Evolutionary conservation across 169 alveolate species (phyloP).

Genomic region (Plasmodium yoelii): DNA sequence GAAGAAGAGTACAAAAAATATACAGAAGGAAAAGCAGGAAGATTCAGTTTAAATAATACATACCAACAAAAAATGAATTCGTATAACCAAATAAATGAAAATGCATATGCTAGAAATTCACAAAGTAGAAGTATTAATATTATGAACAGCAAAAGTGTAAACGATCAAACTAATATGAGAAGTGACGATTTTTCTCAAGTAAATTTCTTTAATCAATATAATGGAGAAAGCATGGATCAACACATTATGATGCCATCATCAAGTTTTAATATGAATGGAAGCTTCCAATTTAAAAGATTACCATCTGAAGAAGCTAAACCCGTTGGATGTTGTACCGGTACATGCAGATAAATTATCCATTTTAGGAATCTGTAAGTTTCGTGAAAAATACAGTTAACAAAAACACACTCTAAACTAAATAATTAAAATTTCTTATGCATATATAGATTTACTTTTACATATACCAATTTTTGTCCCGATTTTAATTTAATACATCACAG

Average conservation of each 20-base stretch:
- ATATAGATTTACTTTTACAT: no score
- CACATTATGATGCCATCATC: constrained; percentile 47
- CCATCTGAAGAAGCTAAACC: constrained; percentile 76
- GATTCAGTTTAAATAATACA: constrained; percentile 19
- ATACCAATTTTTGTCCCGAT: neutral
- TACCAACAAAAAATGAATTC: constrained; percentile 39
- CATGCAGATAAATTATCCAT: constrained; percentile 30
- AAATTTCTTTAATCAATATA: constrained; percentile 39
- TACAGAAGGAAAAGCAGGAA: constrained; percentile 6
- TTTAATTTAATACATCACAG: neutral
- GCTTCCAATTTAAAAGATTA: constrained; percentile 61
- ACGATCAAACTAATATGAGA: constrained; percentile 34
- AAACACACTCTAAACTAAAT: constrained; percentile 1
- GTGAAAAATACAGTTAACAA: no score
- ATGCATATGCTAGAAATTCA: constrained; percentile 62
- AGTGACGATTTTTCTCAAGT: constrained; percentile 60
- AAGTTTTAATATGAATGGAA: constrained; percentile 37
- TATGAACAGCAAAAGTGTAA: constrained; percentile 27
- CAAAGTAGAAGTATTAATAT: constrained; percentile 30
- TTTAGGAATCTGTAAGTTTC: neutral
- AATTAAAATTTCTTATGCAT: neutral
- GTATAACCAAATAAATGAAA: constrained; percentile 53
- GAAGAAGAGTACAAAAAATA: constrained; percentile 82
- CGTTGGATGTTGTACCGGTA: constrained; percentile 59
- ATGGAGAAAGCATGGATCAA: constrained; percentile 31